Evolutionary conservation across 768 basidiomycete species (phyloP), one percentile per base, ranked within the genome.

Genomic region (Serendipita sp.): DNA sequence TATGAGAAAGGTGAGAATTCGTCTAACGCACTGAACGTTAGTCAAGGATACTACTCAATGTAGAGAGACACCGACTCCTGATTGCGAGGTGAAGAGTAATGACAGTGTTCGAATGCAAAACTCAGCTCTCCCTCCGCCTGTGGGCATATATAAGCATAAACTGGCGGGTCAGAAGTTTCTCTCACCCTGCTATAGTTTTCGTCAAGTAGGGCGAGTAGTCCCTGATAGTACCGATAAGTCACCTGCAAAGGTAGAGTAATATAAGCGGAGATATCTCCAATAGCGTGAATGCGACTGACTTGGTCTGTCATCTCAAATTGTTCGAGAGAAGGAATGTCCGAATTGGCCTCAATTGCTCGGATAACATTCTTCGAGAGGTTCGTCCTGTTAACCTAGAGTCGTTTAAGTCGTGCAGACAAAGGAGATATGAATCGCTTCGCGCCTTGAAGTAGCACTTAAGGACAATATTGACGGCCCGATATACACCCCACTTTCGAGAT

Each of bases 361-460:
- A 97, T 79, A 65, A 99, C 86, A 70, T 92, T 97, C 75, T 91
- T 92, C 18, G 92, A 86, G 15, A 98, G 77, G 1, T 91, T 89
- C 73, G 96, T 94, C 65, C 88, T 82, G 74, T 90, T 89, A 60
- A 97, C 84, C 94, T 95, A 70, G 1, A 38, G 15, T 2, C 18
- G 37, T 32, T 62, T 63, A 44, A 60, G 28, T 64, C 65, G 46
- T 63, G 63, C 44, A 11, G 18, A 37, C 44, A 64, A 46, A 45
- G 64, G 54, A 48, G 41, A 28, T 1, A 45, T 30, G 63, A 64
- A 13, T 13, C 37, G 45, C 38, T 34, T 78, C 86, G 73, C 74
- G 84, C 94, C 69, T 86, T 85, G 79, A 98, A 97, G 76, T 98
- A 98, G 56, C 85, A 88, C 74, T 98, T 98, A 73, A 99, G 76